Evolutionary conservation across 1,284 basidiomycete species (phyloP), one percentile per base, ranked within the genome.

Genomic region (Ganoderma sinense): DNA sequence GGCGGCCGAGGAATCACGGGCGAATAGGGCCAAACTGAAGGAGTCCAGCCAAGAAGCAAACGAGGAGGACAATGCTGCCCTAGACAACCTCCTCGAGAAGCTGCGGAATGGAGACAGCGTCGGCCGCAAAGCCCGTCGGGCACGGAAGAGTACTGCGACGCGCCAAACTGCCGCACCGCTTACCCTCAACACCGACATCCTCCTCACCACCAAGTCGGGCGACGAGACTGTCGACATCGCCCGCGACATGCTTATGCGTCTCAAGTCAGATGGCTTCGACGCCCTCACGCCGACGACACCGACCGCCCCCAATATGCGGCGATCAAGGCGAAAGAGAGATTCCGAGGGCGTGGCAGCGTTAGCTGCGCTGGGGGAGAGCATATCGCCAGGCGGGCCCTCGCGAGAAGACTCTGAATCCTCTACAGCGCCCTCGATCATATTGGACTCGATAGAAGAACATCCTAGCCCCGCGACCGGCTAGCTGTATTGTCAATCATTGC

Each of bases 41-140:
- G 85, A 89, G 73, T 83, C 83, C 20, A 23, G 13, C 40, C 74
- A 84, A 26, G 56, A 40, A 39, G 62, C 56, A n/a, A 74, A 78
- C 7, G 79, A 84, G 67, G 89, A 91, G 60, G 90, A 94, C 68
- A 81, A 81, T 20, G 83, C 87, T 60, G 90, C 91, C 58, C 84
- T 96, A 53, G 94, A 96, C 71, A 89, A 86, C 66, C 81, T 96
- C 61, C 80, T 96, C 23, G 89, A 91, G 77, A 90, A 94, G 76
- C 84, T 97, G 41, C 87, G 88, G 48, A 90, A 87, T 69, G 93
- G 93, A 5, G 90, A 92, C 71, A 86, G 84, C 2, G 84, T 90
- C 59, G 85, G 85, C 56, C 87, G 89, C 73, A 90, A 88, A 79
- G 84, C 84, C 72, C 88, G 86, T 75, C 86, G 85, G 72, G 81